Percentiles rank a stretch among this genome's conserved stretches.
phyloP scores from a whole-genome alignment of 768 basidiomycete genomes.

The Auriscalpium microsporum region DNA sequence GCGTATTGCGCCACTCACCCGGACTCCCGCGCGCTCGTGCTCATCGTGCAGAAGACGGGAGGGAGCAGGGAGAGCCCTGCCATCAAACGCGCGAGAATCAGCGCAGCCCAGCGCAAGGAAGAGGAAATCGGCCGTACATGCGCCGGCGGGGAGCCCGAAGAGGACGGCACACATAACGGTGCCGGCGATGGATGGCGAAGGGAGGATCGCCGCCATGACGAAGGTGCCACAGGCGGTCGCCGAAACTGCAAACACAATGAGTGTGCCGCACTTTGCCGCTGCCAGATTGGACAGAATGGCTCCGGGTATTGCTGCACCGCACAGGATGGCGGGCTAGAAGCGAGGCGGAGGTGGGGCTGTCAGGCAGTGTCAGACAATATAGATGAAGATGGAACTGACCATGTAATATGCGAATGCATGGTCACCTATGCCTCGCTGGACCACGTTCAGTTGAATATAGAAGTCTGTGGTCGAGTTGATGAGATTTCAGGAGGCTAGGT shows the following conservation, averaged over 20 bases:
- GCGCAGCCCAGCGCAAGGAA: not conserved
- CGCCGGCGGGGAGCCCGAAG: no score
- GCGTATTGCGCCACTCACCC: not conserved
- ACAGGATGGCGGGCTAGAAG: slow-evolving; percentile 41
- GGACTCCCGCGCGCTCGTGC: not conserved
- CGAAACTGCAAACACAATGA: no score
- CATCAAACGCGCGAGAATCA: not conserved
- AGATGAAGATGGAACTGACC: slow-evolving; percentile 6
- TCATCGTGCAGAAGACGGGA: not conserved
- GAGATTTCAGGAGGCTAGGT: slow-evolving; percentile 13
- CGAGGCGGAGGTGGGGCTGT: not conserved
- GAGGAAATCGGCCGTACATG: not conserved
- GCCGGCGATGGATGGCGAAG: no score
- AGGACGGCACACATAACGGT: no score
- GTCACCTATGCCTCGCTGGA: slow-evolving; percentile 11
- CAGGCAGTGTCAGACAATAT: slow-evolving; percentile 5
- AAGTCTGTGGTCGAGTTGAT: slow-evolving; percentile 9
- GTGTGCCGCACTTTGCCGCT: no score
- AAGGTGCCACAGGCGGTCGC: no score
- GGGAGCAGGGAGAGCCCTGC: slow-evolving; percentile 14
- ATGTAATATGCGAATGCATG: slow-evolving; percentile 17
- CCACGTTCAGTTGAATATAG: slow-evolving; percentile 19
- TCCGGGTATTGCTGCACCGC: slow-evolving; percentile 47
- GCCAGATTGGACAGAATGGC: no score
- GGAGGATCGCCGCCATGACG: no score